These are phyloP conservation scores for Solanum medicagineum DNA, from an alignment of 257 asterid genomes.

Conservation along the genomic window DNA sequence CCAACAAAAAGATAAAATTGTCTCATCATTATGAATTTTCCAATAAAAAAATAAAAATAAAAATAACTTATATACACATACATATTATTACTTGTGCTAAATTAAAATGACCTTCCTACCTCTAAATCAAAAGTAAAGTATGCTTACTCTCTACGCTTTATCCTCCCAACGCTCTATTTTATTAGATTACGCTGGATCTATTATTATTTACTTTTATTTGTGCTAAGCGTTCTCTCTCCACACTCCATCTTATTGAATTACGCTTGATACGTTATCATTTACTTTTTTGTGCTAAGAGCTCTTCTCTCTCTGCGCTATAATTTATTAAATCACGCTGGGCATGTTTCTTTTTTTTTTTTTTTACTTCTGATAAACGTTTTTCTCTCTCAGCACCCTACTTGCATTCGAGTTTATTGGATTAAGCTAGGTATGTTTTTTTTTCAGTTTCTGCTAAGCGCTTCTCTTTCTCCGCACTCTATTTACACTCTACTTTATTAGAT, in stretches of 20 bases:
- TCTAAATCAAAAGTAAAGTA: neutral
- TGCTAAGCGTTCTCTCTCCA: neutral
- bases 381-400: neutral
- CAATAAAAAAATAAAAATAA: no score
- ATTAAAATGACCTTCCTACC: neutral
- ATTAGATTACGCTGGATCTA: neutral
- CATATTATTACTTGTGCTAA: neutral
- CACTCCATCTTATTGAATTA: neutral
- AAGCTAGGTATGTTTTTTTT: neutral
- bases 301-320: neutral
- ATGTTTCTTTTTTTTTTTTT: neutral
- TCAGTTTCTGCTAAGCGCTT: neutral
- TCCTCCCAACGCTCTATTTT: neutral
- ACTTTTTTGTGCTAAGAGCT: neutral
- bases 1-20: neutral
- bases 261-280: neutral
- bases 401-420: neutral
- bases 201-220: neutral
- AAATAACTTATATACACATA: neutral
- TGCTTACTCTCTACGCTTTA: neutral
- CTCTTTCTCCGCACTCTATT: neutral
- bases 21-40: neutral
- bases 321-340: neutral
- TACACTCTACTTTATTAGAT: neutral
- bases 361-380: neutral